These are phyloP conservation scores for Mimosa bimucronata DNA, from an alignment of 306 rosid species.

Conservation along the genomic window DNA sequence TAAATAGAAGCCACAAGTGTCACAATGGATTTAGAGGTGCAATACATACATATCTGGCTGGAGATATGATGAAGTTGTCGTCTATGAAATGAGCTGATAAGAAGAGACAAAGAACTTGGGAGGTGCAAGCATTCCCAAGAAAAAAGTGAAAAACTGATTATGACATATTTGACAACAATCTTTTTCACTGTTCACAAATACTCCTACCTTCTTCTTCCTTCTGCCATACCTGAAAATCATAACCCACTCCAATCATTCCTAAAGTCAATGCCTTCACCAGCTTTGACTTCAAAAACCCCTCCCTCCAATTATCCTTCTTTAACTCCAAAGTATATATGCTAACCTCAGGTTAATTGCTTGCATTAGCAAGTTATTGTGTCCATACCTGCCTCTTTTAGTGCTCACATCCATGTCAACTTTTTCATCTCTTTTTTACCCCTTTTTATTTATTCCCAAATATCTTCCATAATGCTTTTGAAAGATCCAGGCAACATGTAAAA, in stretches of 20 bases:
- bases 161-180: slow-evolving; percentile 17
- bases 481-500: slow-evolving; percentile 28
- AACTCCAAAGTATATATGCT: background rate
- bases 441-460: background rate
- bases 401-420: background rate
- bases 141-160: slow-evolving; percentile 33
- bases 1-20: background rate
- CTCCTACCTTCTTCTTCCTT: background rate
- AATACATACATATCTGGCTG: background rate
- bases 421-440: background rate
- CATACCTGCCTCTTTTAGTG: background rate
- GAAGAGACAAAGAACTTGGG: slow-evolving; percentile 42
- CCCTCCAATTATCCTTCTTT: background rate
- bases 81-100: background rate
- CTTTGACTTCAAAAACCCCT: slow-evolving; percentile 20
- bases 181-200: slow-evolving; percentile 14
- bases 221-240: background rate
- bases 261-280: slow-evolving; percentile 38
- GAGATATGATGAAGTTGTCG: slow-evolving; percentile 17
- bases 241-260: background rate
- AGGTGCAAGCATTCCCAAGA: slow-evolving; percentile 45
- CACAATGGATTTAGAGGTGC: background rate
- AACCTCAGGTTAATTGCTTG: background rate
- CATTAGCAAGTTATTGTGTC: background rate
- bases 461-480: background rate